phyloP scores from a whole-genome alignment of 2,329 filamentous ascomycete species.

The Cladorrhinum sp. region DNA sequence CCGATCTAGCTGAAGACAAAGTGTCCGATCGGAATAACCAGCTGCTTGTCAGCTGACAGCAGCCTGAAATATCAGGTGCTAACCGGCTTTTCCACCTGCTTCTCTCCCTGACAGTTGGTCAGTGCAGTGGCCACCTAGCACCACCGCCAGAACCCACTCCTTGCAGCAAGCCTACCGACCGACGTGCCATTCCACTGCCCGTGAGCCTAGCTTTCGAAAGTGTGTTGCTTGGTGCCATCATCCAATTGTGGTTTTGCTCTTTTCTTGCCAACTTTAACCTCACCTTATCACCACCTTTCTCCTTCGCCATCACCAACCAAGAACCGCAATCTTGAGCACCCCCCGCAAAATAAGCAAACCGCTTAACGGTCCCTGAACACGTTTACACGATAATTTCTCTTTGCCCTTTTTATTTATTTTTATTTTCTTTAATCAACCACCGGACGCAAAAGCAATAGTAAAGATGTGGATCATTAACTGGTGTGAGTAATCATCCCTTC shows the following conservation, averaged over 20 bases:
- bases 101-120: neutral
- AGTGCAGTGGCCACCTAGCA: neutral
- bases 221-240: neutral
- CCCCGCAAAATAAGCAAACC: too few species aligned
- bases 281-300: neutral
- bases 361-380: too few species aligned
- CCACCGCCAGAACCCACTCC: neutral
- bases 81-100: neutral
- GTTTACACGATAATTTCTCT: too few species aligned
- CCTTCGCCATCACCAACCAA: neutral
- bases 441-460: slow-evolving; percentile 21
- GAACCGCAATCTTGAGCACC: neutral
- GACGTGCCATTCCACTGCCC: neutral
- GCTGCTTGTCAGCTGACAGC: neutral
- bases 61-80: slow-evolving; percentile 5
- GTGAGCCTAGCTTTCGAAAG: neutral
- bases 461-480: slow-evolving; percentile 94
- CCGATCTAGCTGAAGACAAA: neutral
- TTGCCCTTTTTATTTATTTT: neutral
- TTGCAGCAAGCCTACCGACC: neutral
- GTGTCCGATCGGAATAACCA: neutral
- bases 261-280: neutral
- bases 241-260: neutral
- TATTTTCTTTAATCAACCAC: neutral
- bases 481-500: slow-evolving; percentile 60